Evolutionary conservation across 805 yeast species (phyloP).

Genomic region (Kodamaea sagamina): DNA sequence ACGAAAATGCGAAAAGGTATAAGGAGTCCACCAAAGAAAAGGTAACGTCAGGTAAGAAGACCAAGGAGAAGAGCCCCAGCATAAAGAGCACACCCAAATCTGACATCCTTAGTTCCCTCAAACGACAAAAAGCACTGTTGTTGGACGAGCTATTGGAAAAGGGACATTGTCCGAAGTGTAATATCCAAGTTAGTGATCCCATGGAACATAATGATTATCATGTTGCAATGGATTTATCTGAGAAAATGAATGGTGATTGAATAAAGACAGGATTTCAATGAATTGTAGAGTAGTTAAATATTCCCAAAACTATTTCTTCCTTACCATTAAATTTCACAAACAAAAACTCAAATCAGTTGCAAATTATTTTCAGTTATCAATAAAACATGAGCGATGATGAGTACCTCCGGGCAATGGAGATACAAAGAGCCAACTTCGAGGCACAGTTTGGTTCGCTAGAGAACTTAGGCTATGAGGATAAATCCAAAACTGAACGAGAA

Average conservation of each 20-base stretch:
- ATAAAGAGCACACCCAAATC: neutral
- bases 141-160: slow-evolving; percentile 21
- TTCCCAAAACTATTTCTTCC: no score
- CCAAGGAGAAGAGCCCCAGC: neutral
- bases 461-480: slow-evolving; percentile 53
- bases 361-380: neutral
- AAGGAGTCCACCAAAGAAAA: no score
- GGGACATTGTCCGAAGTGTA: slow-evolving; percentile 32
- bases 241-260: slow-evolving; percentile 20
- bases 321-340: no score
- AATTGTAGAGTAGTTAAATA: neutral
- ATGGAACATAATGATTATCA: slow-evolving; percentile 59
- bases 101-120: slow-evolving; percentile 14
- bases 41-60: no score
- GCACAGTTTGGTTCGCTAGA: slow-evolving; percentile 64
- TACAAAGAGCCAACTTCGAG: slow-evolving; percentile 60
- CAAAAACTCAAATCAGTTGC: neutral
- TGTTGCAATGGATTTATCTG: slow-evolving; percentile 51
- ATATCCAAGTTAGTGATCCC: slow-evolving; percentile 28
- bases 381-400: slow-evolving; percentile 27
- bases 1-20: neutral
- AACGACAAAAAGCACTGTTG: slow-evolving; percentile 13
- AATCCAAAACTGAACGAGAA: slow-evolving; percentile 24
- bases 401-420: slow-evolving; percentile 43
- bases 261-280: neutral